Evolutionary conservation across 1,139 yeast species (phyloP), one percentile per base, ranked within the genome.

Genomic region (Candida dubliniensis): DNA sequence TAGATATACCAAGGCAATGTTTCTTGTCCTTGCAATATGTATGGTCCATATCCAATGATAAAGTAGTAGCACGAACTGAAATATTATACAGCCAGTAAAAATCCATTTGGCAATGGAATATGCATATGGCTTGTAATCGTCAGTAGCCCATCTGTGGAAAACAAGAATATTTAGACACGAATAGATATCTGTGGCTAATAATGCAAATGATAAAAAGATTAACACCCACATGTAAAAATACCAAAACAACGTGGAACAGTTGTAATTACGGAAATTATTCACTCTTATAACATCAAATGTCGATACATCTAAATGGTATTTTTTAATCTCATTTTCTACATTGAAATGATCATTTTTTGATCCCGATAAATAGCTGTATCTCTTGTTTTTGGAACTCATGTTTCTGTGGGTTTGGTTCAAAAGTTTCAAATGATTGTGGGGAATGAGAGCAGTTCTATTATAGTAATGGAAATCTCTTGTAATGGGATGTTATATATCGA

Each of bases 11-110:
- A 82, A 66, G 2, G 93, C 86, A 41, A 89, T 84, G 61, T 83
- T 84, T 47, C 76, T 69, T 3, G 88, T 80, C 40, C 76, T 67
- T 53, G 74, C 81, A 13, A 84, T 74, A 41, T 76, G 72, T 26
- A 79, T 66, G 1, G 90, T 95, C 66, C 81, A 69, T 6, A 80
- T 53, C 63, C 79, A 71, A 47, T 83, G 87, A 61, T 81, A 81
- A 1, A 81, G 51, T 39, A 85, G 58, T 26, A 87, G 68, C 7
- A 78, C 66, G 44, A 87, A 71, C 23, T 93, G 84, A 47, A 87
- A 77, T n/a, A 89, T 75, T 49, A 89, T 89, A 60, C 96, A 89
- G 1, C 85, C 89, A 8, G 91, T 84, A 60, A 88, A 89, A 12
- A 89, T 70, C 90, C 96, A 86, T 59, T 87, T 82, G 43, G 95